phyloP scores from a whole-genome alignment of 371 early-diverging fungal species.

The Catenaria anguillulae region DNA sequence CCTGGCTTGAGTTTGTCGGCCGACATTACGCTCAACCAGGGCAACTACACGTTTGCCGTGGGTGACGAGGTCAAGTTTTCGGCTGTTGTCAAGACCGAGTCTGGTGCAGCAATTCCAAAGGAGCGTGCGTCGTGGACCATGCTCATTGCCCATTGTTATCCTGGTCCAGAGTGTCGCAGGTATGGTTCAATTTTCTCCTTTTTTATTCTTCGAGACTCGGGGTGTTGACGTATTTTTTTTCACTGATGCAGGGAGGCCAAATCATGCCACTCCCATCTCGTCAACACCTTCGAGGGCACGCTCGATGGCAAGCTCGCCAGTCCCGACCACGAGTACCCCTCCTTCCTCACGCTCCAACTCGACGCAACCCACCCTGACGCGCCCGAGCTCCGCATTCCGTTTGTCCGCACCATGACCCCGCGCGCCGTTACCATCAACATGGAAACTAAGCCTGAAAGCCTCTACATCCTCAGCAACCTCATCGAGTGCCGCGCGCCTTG shows the following conservation, averaged over 20 bases:
- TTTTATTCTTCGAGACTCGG: too few species aligned
- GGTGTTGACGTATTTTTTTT: too few species aligned
- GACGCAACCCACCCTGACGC: background rate
- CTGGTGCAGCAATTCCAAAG: too few species aligned
- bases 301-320: background rate
- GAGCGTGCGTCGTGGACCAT: background rate
- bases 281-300: conserved; percentile 2
- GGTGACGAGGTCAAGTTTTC: background rate
- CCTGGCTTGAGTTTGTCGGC: too few species aligned
- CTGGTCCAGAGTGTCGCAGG: background rate
- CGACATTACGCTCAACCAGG: background rate
- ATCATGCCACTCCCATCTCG: background rate
- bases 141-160: background rate
- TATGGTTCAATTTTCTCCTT: too few species aligned
- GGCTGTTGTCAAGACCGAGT: too few species aligned
- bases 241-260: background rate
- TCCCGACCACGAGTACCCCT: conserved; percentile 1
- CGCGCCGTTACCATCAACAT: too few species aligned
- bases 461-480: too few species aligned
- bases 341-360: background rate
- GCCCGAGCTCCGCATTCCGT: too few species aligned
- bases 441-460: too few species aligned
- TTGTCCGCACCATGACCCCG: too few species aligned
- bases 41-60: background rate
- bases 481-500: too few species aligned